Percentiles rank a stretch among this genome's conserved stretches.
Evolutionary conservation across 2,329 filamentous ascomycete species (phyloP).

Genomic region (Colletotrichum cuscutae): DNA sequence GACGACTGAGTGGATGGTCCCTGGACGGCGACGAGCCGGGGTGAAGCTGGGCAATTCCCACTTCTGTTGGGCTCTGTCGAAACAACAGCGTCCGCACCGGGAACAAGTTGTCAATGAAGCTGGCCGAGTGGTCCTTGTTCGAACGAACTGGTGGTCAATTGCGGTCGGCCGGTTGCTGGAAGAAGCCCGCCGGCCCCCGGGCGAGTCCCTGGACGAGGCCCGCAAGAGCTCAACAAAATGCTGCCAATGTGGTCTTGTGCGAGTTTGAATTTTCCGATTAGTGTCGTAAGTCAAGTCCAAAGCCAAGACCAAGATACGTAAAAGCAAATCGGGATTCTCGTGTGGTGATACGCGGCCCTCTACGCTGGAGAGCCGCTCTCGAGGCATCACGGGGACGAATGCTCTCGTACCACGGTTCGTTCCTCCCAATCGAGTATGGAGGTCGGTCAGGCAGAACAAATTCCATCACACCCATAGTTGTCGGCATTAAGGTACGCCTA

Average conservation of each 20-base stretch:
- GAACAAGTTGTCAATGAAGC: slow-evolving; percentile 1
- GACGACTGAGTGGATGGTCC: slow-evolving; percentile 5
- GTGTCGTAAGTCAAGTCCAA: not conserved
- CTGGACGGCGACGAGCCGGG: slow-evolving; percentile 10
- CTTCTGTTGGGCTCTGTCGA: slow-evolving; percentile 28
- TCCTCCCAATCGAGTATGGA: slow-evolving; percentile 20
- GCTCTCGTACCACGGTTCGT: not conserved
- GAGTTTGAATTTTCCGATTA: not conserved
- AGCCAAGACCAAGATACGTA: not conserved
- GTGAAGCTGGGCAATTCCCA: slow-evolving; percentile 18
- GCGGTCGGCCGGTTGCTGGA: not conserved
- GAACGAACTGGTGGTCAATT: slow-evolving; percentile 5
- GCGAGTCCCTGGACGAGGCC: slow-evolving; percentile 9
- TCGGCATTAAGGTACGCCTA: not conserved
- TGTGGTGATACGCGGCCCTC: not conserved
- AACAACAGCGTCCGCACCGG: slow-evolving; percentile 19
- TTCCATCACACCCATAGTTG: not conserved
- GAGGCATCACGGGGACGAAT: slow-evolving; percentile 7
- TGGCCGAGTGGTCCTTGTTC: slow-evolving; percentile 9
- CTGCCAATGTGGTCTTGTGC: not conserved
- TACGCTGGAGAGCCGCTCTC: not conserved
- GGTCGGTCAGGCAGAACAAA: slow-evolving; percentile 1
- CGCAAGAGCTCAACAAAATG: slow-evolving; percentile 28
- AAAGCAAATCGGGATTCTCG: not conserved
- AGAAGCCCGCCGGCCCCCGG: not conserved